Base-by-base conservation (phyloP, 2,329 filamentous ascomycete genomes). In the Diaporthe sp. region DNA sequence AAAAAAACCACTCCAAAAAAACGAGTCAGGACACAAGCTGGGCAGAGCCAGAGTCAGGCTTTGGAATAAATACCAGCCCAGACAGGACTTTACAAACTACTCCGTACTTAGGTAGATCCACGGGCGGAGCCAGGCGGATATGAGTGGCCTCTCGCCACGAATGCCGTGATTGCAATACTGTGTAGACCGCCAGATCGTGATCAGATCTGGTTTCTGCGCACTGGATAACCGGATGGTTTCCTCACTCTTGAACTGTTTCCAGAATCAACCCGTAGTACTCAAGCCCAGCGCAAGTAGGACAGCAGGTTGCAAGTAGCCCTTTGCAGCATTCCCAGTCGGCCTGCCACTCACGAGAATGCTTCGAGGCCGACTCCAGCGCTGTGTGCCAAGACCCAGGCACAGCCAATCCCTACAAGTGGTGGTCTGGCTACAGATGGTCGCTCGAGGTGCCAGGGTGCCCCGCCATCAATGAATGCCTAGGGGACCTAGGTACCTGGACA, bases 11-110 rank as follows among this genome's bases (percentile, higher is more conserved):
- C n/a, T n/a, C n/a, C n/a, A n/a, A n/a, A 66, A 42, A 47, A n/a
- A 13, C 39, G 59, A 65, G 59, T 65, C 59, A 65, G 39, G 58
- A 61, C 39, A n/a, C 5, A 17, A 65, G 25, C 58, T n/a, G 37
- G 30, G 55, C 32, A 59, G n/a, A n/a, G 55, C n/a, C 22, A n/a
- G 42, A 39, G 32, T 59, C 22, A 17, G 35, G 19, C 17, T 12
- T 9, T 56, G 9, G 30, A 35, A 35, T 35, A 30, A 22, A 22
- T n/a, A 22, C 22, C 5, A 58, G 55, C 39, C 22, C 3, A 59
- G 56, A 17, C 13, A 15, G 39, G 13, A 30, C 25, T 30, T 65
- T 65, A 25, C 42, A 32, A 35, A 30, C 15, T 25, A n/a, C n/a
- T n/a, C n/a, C n/a, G n/a, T 17, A 37, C 35, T 10, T 37, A 37